Conservation (phyloP, 2,329 filamentous ascomycete genomes). For the Phialophora chinensis region DNA sequence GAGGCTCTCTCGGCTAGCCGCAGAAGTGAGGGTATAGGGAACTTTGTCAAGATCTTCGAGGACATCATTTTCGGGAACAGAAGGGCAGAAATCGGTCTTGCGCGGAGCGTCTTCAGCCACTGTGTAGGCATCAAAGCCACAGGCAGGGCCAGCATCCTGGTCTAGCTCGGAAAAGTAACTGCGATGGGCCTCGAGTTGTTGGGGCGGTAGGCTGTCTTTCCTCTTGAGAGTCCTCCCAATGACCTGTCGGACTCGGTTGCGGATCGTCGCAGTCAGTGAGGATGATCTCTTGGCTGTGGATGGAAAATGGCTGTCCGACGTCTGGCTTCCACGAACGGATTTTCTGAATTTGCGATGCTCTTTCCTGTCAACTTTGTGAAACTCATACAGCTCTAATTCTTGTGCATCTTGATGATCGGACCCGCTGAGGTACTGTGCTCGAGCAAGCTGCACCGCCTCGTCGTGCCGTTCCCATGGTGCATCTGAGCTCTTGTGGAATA, state of each 20-base stretch:
- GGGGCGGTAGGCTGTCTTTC: conserved; percentile 37
- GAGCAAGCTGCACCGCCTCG: conserved; percentile 50
- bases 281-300: conserved; percentile 41
- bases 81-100: conserved; percentile 22
- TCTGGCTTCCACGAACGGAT: conserved; percentile 30
- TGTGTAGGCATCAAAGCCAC: conserved; percentile 31
- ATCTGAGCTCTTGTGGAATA: conserved; percentile 28
- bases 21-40: conserved; percentile 24
- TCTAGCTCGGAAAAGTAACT: conserved; percentile 39
- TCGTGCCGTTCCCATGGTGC: conserved; percentile 43
- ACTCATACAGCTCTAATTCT: conserved; percentile 3
- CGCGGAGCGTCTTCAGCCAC: conserved; percentile 17
- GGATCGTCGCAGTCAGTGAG: conserved; percentile 50
- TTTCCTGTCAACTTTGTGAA: not conserved
- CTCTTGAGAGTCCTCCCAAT: conserved; percentile 45
- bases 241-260: conserved; percentile 49
- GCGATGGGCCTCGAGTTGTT: conserved; percentile 39
- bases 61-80: conserved; percentile 20
- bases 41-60: conserved; percentile 32
- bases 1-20: conserved; percentile 36
- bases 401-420: conserved; percentile 3
- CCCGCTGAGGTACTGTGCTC: conserved; percentile 47
- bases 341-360: conserved; percentile 32
- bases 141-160: conserved; percentile 28
- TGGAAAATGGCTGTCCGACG: not conserved